Percentiles rank a stretch among this genome's conserved stretches.
These are phyloP conservation scores for Fusarium domesticum DNA, from an alignment of 2,329 filamentous ascomycete species.

Conservation along the genomic window DNA sequence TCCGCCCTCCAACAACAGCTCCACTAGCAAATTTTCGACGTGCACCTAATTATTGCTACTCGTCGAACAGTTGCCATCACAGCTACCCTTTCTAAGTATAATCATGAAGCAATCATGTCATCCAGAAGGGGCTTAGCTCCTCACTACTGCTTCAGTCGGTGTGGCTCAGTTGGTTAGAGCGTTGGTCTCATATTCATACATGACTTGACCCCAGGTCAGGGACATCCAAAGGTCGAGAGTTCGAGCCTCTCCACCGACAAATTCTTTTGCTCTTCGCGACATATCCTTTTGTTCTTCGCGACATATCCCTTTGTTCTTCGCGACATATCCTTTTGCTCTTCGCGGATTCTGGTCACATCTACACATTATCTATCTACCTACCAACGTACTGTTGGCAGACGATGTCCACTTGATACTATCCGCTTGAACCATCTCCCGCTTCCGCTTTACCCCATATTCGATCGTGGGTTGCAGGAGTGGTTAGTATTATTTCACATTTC, in stretches of 20 bases:
- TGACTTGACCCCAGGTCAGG: slow-evolving; percentile 24
- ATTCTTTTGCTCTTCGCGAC: slow-evolving; percentile 1
- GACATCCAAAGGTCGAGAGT: slow-evolving; percentile 32
- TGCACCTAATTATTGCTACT: neutral
- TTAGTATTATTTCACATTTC: too few species aligned
- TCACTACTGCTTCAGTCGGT: slow-evolving; percentile 14
- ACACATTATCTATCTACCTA: too few species aligned
- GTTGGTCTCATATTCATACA: slow-evolving; percentile 28
- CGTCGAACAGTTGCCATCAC: neutral
- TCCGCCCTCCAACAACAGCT: neutral
- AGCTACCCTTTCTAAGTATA: neutral
- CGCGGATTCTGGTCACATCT: too few species aligned
- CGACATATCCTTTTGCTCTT: neutral
- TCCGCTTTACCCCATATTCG: too few species aligned
- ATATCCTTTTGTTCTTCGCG: slow-evolving; percentile 1
- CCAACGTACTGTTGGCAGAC: too few species aligned
- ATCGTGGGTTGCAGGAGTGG: too few species aligned
- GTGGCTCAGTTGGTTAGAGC: slow-evolving; percentile 32
- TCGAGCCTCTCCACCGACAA: slow-evolving; percentile 30
- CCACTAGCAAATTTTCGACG: neutral
- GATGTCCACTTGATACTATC: too few species aligned
- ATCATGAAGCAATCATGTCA: neutral
- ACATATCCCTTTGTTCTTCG: neutral
- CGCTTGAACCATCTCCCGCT: too few species aligned
- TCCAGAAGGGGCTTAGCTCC: slow-evolving; percentile 13